Conservation (phyloP, 164 flowering plant genomes). For the Tetracentron sinense region DNA sequence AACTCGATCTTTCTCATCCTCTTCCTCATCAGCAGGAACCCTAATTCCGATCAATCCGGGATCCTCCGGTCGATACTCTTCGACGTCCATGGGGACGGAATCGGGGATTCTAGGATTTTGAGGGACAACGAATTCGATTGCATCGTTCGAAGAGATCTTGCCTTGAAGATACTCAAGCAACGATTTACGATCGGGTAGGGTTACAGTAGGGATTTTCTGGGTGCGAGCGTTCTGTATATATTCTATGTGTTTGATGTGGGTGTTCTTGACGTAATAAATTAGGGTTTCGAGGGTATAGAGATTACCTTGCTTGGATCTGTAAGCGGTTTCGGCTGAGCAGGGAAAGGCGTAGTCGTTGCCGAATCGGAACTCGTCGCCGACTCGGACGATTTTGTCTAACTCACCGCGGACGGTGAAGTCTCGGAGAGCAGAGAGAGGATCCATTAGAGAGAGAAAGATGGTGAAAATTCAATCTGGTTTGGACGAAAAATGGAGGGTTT, state of each 20-base stretch:
- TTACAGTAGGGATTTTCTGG: conserved; percentile 59
- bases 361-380: conserved; percentile 71
- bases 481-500: too few relatives aligned
- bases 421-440: conserved; percentile 84
- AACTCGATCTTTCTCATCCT: conserved; percentile 11
- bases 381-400: conserved; percentile 58
- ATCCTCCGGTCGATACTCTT: conserved; percentile 38
- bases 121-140: conserved; percentile 52
- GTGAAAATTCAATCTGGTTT: too few relatives aligned
- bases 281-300: conserved; percentile 93
- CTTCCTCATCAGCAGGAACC: conserved; percentile 1
- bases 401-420: conserved; percentile 80
- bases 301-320: conserved; percentile 76
- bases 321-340: conserved; percentile 59
- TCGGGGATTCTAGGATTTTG: conserved; percentile 21
- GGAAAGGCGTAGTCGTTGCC: conserved; percentile 73
- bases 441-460: conserved; percentile 56
- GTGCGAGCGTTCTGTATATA: conserved; percentile 65
- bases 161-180: conserved; percentile 86
- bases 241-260: conserved; percentile 70
- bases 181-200: conserved; percentile 83
- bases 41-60: conserved; percentile 12
- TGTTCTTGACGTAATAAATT: conserved; percentile 59
- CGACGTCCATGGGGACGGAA: conserved; percentile 4
- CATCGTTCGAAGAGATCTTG: conserved; percentile 54